A percentile compares a stretch with the other conserved stretches of the same genome.
Conservation (phyloP, 306 rosid species). For the Begonia loranthoides region DNA sequence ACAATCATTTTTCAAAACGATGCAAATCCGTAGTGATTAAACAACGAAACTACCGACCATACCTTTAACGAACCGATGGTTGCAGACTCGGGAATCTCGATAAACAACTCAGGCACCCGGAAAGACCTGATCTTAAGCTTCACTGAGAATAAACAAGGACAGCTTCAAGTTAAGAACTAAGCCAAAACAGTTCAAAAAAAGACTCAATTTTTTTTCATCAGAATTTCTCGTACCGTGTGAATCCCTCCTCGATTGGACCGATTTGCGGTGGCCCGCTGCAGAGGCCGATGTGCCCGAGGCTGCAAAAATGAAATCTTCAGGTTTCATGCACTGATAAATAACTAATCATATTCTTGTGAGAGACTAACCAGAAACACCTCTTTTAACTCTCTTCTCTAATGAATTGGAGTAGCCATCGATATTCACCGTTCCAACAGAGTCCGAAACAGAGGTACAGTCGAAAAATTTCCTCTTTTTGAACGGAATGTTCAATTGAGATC, state of each 20-base stretch:
- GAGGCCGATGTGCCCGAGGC: slow-evolving; percentile 37
- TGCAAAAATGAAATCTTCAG: slow-evolving; percentile 17
- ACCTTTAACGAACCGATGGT: slow-evolving; percentile 89
- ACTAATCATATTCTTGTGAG: slow-evolving; percentile 3
- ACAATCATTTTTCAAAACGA: not conserved
- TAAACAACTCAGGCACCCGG: slow-evolving; percentile 84
- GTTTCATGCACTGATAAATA: slow-evolving; percentile 9
- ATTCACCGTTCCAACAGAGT: slow-evolving; percentile 29
- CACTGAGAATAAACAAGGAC: slow-evolving; percentile 49
- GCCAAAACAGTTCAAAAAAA: slow-evolving; percentile 19
- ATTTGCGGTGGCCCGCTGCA: slow-evolving; percentile 24
- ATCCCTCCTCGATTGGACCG: slow-evolving; percentile 51
- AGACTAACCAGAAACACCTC: slow-evolving; percentile 32
- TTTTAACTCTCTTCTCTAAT: slow-evolving; percentile 24
- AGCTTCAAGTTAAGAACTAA: slow-evolving; percentile 17
- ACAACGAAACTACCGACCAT: not conserved
- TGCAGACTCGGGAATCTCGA: slow-evolving; percentile 83
- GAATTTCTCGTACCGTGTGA: slow-evolving; percentile 62
- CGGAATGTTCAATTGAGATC: slow-evolving; percentile 73
- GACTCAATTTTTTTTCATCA: slow-evolving; percentile 6
- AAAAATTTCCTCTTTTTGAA: slow-evolving; percentile 76
- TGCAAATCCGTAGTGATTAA: too few species aligned
- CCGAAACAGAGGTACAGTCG: slow-evolving; percentile 28
- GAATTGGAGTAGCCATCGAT: slow-evolving; percentile 28
- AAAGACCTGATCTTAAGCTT: slow-evolving; percentile 88